Evolutionary conservation across 805 yeast genomes (phyloP), one percentile per base, ranked within the genome.

Genomic region (Pichia gijzeniarum): DNA sequence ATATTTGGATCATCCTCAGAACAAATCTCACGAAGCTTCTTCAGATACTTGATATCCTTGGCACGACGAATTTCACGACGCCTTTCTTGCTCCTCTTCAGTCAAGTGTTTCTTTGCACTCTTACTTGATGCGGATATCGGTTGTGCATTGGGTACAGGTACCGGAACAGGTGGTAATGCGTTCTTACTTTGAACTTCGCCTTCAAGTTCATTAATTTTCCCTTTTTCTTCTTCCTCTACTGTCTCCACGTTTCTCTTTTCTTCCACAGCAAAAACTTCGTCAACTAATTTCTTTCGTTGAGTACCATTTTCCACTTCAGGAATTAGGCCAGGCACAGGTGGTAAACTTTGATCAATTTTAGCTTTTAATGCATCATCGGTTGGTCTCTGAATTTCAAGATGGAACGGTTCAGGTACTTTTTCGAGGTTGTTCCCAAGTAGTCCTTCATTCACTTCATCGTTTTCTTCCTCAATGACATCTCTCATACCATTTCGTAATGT

Each of bases 1-100:
- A 70, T 70, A 28, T 79, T 76, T 12, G 99, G 99, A 65, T 93
- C 95, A 7, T 90, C 93, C 28, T 77, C 80, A 2, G 88, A 74
- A 58, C 96, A 91, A 40, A 90, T 90, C 34, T 80, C 77, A 45
- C 76, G 72, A 41, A 93, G 70, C 55, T 80, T 84, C 38, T 78
- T 76, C 53, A 86, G 74, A 14, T 86, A 80, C 57, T 85, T 86
- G 41, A 74, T 79, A 54, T 86, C 88, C 56, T 77, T 76, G 47
- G 78, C 76, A 50, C 78, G 81, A 61, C 87, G 82, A 43, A 85
- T 85, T 58, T 87, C 96, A 40, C 91, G 77, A 55, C 86, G 84
- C 59, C 80, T 75, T 52, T 79, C 85, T 76, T 74, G 51, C 67
- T 62, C 51, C 71, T 67, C 34, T 80, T 84, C 35, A 76, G 85